A percentile compares a stretch with the other conserved stretches of the same genome.
phyloP scores from a whole-genome alignment of 352 stramenopile genomes.

The Pythium phragmitis region DNA sequence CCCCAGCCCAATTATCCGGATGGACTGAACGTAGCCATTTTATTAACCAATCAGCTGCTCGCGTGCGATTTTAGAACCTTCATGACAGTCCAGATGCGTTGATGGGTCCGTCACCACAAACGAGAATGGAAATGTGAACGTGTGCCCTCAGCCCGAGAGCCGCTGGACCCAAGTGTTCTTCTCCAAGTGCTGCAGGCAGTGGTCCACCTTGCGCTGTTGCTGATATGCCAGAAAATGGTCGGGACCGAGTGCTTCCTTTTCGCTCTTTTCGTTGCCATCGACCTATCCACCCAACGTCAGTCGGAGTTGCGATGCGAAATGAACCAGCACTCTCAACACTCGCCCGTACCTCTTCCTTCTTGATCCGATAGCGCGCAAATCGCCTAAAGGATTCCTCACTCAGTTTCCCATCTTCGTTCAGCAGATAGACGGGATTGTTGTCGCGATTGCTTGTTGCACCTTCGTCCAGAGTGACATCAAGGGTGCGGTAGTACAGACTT shows the following conservation, averaged over 20 bases:
- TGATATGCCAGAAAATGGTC: constrained; percentile 72
- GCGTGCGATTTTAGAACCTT: constrained; percentile 1
- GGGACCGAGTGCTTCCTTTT: constrained; percentile 22
- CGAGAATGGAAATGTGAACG: neutral
- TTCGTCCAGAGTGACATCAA: constrained; percentile 19
- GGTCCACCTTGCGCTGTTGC: constrained; percentile 50
- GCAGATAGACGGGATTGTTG: constrained; percentile 26
- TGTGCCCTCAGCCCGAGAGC: constrained; percentile 18
- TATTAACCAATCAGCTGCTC: constrained; percentile 20
- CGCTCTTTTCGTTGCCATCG: constrained; percentile 26
- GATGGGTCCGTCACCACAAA: neutral
- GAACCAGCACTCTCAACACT: constrained; percentile 1
- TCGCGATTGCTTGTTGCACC: constrained; percentile 1
- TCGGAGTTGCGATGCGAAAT: neutral
- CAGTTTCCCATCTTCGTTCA: constrained; percentile 52
- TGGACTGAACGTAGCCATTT: constrained; percentile 11
- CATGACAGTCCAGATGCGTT: neutral
- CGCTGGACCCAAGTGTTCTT: constrained; percentile 37
- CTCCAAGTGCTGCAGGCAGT: constrained; percentile 57
- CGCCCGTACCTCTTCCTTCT: constrained; percentile 49
- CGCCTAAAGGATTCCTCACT: constrained; percentile 71
- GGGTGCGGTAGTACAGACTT: constrained; percentile 61
- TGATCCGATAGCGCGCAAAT: constrained; percentile 65
- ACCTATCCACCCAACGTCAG: neutral
- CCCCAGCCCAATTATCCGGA: constrained; percentile 9